Conservation (phyloP, 169 alveolate species). For the Plasmodium billcollinsi region DNA sequence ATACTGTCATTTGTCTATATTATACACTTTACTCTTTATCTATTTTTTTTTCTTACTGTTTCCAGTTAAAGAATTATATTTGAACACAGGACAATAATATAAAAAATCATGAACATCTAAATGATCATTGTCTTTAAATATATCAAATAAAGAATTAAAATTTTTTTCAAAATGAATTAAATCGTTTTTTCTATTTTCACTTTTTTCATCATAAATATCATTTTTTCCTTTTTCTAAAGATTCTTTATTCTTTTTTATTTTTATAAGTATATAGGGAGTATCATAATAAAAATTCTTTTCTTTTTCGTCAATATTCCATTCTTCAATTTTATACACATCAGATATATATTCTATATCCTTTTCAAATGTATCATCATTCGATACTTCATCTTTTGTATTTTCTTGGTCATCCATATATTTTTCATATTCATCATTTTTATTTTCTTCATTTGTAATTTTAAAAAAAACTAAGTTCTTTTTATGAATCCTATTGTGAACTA, state of each 20-base stretch:
- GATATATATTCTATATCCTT: neutral
- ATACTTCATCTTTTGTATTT: neutral
- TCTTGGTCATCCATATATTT: neutral
- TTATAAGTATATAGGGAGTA: slow-evolving; percentile 52
- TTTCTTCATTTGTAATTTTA: slow-evolving; percentile 45
- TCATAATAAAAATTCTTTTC: slow-evolving; percentile 44
- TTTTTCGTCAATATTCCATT: slow-evolving; percentile 7
- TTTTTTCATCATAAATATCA: slow-evolving; percentile 11
- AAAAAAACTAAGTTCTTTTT: slow-evolving; percentile 37
- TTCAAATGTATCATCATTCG: neutral
- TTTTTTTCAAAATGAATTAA: neutral
- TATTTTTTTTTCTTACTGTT: slow-evolving; percentile 17
- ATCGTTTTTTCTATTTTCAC: neutral
- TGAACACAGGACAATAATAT: slow-evolving; percentile 59
- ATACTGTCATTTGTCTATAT: neutral
- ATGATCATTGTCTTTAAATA: slow-evolving; percentile 32
- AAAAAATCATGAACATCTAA: slow-evolving; percentile 20
- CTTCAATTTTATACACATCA: neutral
- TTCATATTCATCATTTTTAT: slow-evolving; percentile 3
- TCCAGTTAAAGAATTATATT: slow-evolving; percentile 24
- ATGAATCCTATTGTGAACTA: slow-evolving; percentile 20
- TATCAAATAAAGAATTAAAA: slow-evolving; percentile 9
- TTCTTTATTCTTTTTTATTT: slow-evolving; percentile 57
- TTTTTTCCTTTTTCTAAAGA: neutral
- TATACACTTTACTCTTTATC: neutral